These are phyloP conservation scores for Amphirosellinia nigrospora DNA, from an alignment of 495 filamentous ascomycete genomes.

Conservation along the genomic window DNA sequence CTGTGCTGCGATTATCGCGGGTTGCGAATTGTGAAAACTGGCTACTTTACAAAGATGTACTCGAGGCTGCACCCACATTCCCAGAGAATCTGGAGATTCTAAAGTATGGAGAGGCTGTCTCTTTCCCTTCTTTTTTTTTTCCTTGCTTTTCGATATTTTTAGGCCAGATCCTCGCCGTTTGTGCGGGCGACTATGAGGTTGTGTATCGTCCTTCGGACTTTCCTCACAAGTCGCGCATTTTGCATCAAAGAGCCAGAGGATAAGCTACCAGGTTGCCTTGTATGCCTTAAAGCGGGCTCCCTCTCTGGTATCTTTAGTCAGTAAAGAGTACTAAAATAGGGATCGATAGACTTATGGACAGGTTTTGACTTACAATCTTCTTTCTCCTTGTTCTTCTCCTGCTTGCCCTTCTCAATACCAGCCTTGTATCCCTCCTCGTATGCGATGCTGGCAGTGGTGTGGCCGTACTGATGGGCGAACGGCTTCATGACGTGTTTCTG, in stretches of 20 bases:
- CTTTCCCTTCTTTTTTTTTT: not conserved
- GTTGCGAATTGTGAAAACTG: not conserved
- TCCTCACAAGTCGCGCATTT: not conserved
- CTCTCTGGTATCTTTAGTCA: not conserved
- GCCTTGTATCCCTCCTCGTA: not conserved
- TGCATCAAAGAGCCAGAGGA: not conserved
- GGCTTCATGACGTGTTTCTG: slow-evolving; percentile 12
- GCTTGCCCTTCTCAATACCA: not conserved
- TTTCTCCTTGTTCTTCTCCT: not conserved
- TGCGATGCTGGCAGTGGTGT: slow-evolving; percentile 3
- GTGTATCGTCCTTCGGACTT: not conserved
- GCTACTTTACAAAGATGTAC: not conserved
- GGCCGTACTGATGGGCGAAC: slow-evolving; percentile 3
- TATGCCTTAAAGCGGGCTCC: not conserved
- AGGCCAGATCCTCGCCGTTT: not conserved
- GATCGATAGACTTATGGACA: not conserved
- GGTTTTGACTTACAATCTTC: not conserved
- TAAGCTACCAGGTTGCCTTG: not conserved
- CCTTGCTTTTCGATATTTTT: not conserved
- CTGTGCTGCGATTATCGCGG: not conserved
- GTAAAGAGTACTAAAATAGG: not conserved
- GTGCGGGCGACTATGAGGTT: not conserved
- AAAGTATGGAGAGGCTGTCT: not conserved
- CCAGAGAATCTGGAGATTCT: not conserved
- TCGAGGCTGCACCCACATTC: not conserved